phyloP scores from a whole-genome alignment of 2,329 filamentous ascomycete species.

The Orbilia ellipsospora region DNA sequence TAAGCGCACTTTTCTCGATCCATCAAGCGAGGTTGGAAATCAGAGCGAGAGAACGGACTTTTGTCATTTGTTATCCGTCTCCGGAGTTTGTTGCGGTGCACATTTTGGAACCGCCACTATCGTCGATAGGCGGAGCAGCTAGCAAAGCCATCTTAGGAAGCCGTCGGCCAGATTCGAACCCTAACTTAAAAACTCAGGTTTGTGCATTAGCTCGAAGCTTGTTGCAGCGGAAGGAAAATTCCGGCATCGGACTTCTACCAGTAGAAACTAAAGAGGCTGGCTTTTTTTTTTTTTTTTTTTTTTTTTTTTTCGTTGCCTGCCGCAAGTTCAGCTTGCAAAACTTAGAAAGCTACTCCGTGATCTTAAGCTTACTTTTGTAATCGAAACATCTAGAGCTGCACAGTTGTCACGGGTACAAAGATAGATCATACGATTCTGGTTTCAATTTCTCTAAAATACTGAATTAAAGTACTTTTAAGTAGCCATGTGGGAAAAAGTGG shows the following conservation, averaged over 20 bases:
- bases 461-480: no score
- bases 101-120: slow-evolving; percentile 18
- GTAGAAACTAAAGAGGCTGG: slow-evolving; percentile 21
- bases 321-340: slow-evolving; percentile 15
- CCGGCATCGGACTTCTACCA: neutral
- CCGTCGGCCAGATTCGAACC: neutral
- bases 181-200: no score
- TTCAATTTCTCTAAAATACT: no score
- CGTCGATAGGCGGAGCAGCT: slow-evolving; percentile 27
- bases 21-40: neutral
- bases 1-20: neutral
- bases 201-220: neutral
- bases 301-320: no score
- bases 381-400: slow-evolving; percentile 6
- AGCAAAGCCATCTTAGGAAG: neutral
- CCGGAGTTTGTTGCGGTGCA: neutral
- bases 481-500: no score
- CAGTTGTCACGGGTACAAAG: neutral
- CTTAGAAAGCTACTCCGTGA: slow-evolving; percentile 1
- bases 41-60: no score
- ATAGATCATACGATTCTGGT: no score
- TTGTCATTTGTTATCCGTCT: slow-evolving; percentile 5
- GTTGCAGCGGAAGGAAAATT: neutral
- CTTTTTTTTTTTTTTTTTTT: neutral
- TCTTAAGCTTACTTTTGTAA: slow-evolving; percentile 31